Conservation (phyloP, 225 moss, liverwort and hornwort genomes). For the Marchantia polymorpha region DNA sequence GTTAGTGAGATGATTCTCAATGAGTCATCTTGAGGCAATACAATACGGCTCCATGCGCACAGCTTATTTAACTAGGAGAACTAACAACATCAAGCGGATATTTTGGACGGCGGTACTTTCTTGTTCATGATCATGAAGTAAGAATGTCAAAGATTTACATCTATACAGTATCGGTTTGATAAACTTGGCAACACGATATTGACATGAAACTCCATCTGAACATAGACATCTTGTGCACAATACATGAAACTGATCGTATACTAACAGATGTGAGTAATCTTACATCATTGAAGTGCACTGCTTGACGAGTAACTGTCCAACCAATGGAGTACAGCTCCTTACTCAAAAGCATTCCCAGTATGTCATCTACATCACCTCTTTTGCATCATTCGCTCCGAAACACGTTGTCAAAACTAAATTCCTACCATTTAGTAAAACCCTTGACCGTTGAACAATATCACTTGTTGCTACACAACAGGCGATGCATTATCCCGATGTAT, state of each 20-base stretch:
- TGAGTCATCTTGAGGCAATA: too few species aligned
- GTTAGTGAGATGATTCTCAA: not conserved
- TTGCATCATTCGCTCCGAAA: slow-evolving; percentile 12
- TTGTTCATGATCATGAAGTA: not conserved
- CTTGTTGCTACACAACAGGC: not conserved
- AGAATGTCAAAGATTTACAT: not conserved
- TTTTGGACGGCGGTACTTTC: not conserved
- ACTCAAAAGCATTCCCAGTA: slow-evolving; percentile 33
- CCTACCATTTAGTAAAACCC: not conserved
- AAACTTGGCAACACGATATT: not conserved
- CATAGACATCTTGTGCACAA: too few species aligned
- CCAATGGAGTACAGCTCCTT: slow-evolving; percentile 37
- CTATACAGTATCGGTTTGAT: not conserved
- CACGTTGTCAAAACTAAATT: not conserved
- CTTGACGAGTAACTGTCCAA: slow-evolving; percentile 35
- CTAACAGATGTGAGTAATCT: not conserved
- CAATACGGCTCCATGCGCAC: too few species aligned
- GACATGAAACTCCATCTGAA: not conserved
- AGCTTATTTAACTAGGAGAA: too few species aligned
- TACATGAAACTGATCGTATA: not conserved
- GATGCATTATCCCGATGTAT: not conserved
- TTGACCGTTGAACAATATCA: not conserved
- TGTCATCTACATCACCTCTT: slow-evolving; percentile 40
- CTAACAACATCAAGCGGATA: not conserved
- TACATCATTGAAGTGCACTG: slow-evolving; percentile 39